These are phyloP conservation scores for Lichtheimia corymbifera DNA, from an alignment of 371 early-diverging fungal species.

Conservation along the genomic window DNA sequence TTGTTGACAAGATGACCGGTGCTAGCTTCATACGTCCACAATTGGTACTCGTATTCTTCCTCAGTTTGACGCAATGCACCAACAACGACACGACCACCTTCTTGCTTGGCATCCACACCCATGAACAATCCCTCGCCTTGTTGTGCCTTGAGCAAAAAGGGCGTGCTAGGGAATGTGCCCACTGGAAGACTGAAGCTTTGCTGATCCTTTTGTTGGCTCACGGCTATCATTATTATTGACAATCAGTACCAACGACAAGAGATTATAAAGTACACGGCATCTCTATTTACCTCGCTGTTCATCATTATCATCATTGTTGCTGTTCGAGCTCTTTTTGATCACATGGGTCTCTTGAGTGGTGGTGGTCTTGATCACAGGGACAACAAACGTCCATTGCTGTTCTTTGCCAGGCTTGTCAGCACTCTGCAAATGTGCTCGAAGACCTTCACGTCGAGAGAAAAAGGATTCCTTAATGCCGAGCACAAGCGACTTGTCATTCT, in stretches of 20 bases:
- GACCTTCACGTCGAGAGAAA: conserved; percentile 43
- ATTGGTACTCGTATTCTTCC: conserved; percentile 35
- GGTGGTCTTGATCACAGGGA: not conserved
- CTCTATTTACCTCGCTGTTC: no score
- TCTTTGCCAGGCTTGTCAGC: conserved; percentile 18
- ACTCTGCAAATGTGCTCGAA: conserved; percentile 41
- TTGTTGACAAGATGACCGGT: conserved; percentile 44
- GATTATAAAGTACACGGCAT: no score
- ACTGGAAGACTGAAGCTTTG: not conserved
- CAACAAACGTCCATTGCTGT: not conserved
- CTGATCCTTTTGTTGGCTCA: no score
- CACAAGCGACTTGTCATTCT: conserved; percentile 38
- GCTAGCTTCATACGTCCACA: conserved; percentile 48
- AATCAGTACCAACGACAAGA: no score
- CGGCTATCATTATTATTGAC: no score
- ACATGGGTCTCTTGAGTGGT: not conserved
- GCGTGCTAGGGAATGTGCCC: conserved; percentile 34
- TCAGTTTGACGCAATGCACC: conserved; percentile 31
- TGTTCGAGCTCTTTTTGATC: not conserved
- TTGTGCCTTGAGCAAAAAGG: conserved; percentile 40
- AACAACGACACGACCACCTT: conserved; percentile 30
- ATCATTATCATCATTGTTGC: not conserved
- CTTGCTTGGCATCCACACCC: conserved; percentile 27
- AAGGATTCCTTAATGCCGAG: conserved; percentile 52
- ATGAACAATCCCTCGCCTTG: conserved; percentile 25